These are phyloP conservation scores for Fusarium longipes DNA, from an alignment of 2,329 filamentous ascomycete species.

Conservation along the genomic window DNA sequence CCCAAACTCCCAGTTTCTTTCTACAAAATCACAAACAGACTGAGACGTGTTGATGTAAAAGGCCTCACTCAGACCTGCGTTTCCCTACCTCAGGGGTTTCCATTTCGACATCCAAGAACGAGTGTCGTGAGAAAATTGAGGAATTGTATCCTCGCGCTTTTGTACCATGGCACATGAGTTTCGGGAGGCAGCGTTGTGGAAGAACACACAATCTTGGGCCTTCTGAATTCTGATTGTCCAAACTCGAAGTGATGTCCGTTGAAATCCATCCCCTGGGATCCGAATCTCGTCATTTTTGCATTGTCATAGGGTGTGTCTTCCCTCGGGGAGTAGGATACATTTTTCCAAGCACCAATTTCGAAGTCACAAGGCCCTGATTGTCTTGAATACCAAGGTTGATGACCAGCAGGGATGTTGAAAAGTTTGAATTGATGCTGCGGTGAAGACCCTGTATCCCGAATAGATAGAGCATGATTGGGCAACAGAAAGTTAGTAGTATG, in stretches of 20 bases:
- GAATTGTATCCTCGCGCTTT: background rate
- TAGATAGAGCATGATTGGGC: conserved; percentile 27
- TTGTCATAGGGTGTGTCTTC: conserved; percentile 9
- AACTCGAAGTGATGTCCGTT: conserved; percentile 40
- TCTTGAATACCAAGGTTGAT: conserved; percentile 25
- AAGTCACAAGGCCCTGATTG: conserved; percentile 35
- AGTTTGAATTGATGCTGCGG: conserved; percentile 16
- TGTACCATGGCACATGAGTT: conserved; percentile 3
- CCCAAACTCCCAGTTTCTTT: background rate
- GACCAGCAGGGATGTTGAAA: conserved; percentile 21
- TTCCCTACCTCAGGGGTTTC: background rate
- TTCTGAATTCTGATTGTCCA: conserved; percentile 26
- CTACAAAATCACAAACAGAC: background rate
- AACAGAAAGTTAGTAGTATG: background rate
- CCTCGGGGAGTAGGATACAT: conserved; percentile 5
- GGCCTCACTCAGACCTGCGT: background rate
- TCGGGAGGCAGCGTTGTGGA: conserved; percentile 15
- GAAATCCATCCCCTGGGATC: conserved; percentile 42
- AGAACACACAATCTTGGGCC: conserved; percentile 23
- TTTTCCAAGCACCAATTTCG: conserved; percentile 10
- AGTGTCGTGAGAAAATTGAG: background rate
- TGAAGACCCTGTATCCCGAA: conserved; percentile 35
- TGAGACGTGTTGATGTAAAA: background rate
- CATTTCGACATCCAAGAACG: background rate
- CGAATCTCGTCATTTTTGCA: conserved; percentile 41